Base-by-base conservation (phyloP, 306 rosid genomes). In the Nissolia schottii region DNA sequence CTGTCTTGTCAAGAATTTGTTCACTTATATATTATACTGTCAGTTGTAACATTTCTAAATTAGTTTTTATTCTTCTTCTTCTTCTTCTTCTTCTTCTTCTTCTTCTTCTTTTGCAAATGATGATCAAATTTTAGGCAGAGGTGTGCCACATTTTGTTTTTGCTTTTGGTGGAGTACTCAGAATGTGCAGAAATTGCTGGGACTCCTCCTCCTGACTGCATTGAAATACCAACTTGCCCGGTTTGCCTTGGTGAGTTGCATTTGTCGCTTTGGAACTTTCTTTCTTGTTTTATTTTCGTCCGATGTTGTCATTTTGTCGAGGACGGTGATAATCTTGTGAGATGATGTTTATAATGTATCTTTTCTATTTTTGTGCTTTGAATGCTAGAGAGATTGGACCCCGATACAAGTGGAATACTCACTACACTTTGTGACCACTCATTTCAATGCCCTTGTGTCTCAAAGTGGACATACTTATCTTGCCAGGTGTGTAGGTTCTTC, bases 151-250 rank as follows among this genome's bases (percentile, higher is more conserved):
- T 91, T 71, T 53, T 93, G 61, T 91, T 80, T 81, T 71, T 91
- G 85, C 79, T 20, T 35, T 82, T 93, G 5, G 97, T 92, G 77
- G 96, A 91, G 73, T 94, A 89, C 80, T 87, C 96, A 0, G 97
- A 89, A 54, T 88, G 77, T 18, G 92, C 88, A 20, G 87, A 89
- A 70, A 73, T 91, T 67, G 91, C 97, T 12, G 87, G 89, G 66
- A 83, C 91, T 20, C 93, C 99, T 63, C 95, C 96, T 5, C 80
- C 67, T 0, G 91, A 83, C 56, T 91, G 86, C 77, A 81, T 89
- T 0, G 96, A 91, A 81, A 84, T 94, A 69, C 99, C 99, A 48
- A 88, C 96, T 73, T 94, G 99, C 63, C 95, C 99, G 0, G 92
- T 94, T 80, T 94, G 98, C 74, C 96, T 91, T 18, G 98, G 98